phyloP scores from a whole-genome alignment of 768 basidiomycete genomes.

The Suillus spraguei region DNA sequence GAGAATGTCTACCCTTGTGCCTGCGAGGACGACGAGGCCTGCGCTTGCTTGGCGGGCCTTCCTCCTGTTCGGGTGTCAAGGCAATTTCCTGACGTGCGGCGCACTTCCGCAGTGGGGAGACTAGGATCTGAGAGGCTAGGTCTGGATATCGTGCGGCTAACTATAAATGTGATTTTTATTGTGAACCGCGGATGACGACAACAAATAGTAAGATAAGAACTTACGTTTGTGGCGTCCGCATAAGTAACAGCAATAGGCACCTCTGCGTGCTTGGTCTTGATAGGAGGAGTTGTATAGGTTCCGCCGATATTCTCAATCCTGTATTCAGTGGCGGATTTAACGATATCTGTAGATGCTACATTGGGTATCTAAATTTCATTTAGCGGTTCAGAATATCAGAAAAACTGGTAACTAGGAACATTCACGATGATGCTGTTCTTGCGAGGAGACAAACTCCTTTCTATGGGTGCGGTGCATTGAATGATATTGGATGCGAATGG shows the following conservation, averaged over 20 bases:
- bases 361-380: background rate
- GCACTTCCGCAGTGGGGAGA: constrained; percentile 26
- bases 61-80: background rate
- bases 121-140: constrained; percentile 36
- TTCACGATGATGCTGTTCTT: constrained; percentile 1
- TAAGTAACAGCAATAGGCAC: constrained; percentile 32
- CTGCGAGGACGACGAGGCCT: background rate
- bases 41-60: background rate
- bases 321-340: background rate
- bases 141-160: constrained; percentile 38
- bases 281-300: background rate
- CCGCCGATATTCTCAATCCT: background rate
- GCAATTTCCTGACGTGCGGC: background rate
- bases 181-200: background rate
- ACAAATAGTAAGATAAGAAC: constrained; percentile 13
- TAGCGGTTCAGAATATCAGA: background rate
- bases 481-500: background rate
- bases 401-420: background rate
- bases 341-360: background rate
- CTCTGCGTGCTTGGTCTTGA: background rate
- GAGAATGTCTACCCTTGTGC: background rate
- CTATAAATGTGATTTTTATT: constrained; percentile 21
- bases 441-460: background rate
- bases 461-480: constrained; percentile 1
- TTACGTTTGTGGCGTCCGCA: constrained; percentile 44